Evolutionary conservation across 2,329 filamentous ascomycete species (phyloP), one percentile per base, ranked within the genome.

Genomic region (Cladosporium austrohemisphaericum): DNA sequence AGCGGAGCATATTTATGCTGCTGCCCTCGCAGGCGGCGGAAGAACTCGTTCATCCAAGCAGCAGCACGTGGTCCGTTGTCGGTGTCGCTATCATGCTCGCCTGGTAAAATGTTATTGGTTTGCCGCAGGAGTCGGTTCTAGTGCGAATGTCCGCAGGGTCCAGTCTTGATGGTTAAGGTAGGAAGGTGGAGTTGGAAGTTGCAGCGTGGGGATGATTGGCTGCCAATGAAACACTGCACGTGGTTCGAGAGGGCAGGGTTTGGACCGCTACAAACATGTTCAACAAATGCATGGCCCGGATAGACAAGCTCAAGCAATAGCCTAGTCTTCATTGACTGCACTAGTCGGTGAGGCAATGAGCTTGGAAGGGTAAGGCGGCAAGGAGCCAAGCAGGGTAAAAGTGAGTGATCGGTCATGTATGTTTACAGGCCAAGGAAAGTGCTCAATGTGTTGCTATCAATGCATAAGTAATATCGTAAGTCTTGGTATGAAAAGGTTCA

Each of bases 21-120:
- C 44, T 47, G 33, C 33, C 44, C 44, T 47, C 44, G 44, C 44
- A 47, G 44, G 33, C 44, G 44, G 35, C 44, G 32, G 33, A 38
- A 38, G 11, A 47, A n/a, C 33, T 31, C 32, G 16, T 38, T 38
- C 44, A 47, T 47, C 25, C 33, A 29, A 23, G n/a, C 10, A 31
- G 36, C 36, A 38, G 18, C 41, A 35, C 41, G 33, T 38, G 44
- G 44, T 26, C 23, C 18, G 9, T 18, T 20, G 16, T 22, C 33
- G 23, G 44, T 20, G 18, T 29, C 7, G 8, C 18, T 36, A 43
- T 26, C 37, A 43, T 36, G 38, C 29, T 32, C 29, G 47, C 44
- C 28, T 22, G 36, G 11, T 31, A 18, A 25, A 16, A 23, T 29
- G n/a, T 29, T 25, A 31, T 7, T 29, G 40, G 40, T 5, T 40